phyloP scores from a whole-genome alignment of 345 rosid genomes.

The Acer yangbiense region DNA sequence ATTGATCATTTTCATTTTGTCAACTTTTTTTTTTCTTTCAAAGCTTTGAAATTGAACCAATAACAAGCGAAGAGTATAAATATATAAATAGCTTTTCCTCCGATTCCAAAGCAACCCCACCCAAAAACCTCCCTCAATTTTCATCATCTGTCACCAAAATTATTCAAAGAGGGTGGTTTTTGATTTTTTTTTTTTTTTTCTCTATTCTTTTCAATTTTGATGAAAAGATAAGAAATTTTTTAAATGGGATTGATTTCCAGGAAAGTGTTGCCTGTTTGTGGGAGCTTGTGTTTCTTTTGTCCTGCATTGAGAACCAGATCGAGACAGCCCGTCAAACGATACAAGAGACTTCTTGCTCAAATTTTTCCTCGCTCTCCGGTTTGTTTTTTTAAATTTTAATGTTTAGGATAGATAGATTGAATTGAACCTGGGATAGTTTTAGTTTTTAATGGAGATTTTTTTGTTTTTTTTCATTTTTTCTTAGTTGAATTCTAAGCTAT shows the following conservation, averaged over 20 bases:
- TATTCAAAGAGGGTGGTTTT: constrained; percentile 7
- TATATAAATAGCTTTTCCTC: constrained; percentile 1
- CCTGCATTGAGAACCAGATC: constrained; percentile 67
- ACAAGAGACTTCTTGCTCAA: constrained; percentile 66
- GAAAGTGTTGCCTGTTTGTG: constrained; percentile 54
- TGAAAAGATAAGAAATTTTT: not conserved
- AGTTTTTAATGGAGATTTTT: not conserved
- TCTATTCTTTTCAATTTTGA: too few species aligned
- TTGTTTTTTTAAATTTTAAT: not conserved
- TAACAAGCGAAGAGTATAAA: not conserved
- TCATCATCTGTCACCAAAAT: not conserved
- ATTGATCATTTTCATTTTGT: not conserved
- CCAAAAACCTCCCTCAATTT: not conserved
- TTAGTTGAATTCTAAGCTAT: not conserved
- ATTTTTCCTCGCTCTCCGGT: constrained; percentile 68
- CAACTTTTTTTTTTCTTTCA: not conserved
- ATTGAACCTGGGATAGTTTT: constrained; percentile 4
- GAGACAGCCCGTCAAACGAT: constrained; percentile 72
- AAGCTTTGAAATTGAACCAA: not conserved
- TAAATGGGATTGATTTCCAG: constrained; percentile 49
- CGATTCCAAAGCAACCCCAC: constrained; percentile 18
- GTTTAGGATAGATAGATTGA: not conserved
- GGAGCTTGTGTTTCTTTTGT: constrained; percentile 60
- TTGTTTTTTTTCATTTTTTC: not conserved
- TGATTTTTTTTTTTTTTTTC: not conserved